Evolutionary conservation across 176 grass and related monocot genomes (phyloP), one percentile per base, ranked within the genome.

Genomic region (Secale cereale): DNA sequence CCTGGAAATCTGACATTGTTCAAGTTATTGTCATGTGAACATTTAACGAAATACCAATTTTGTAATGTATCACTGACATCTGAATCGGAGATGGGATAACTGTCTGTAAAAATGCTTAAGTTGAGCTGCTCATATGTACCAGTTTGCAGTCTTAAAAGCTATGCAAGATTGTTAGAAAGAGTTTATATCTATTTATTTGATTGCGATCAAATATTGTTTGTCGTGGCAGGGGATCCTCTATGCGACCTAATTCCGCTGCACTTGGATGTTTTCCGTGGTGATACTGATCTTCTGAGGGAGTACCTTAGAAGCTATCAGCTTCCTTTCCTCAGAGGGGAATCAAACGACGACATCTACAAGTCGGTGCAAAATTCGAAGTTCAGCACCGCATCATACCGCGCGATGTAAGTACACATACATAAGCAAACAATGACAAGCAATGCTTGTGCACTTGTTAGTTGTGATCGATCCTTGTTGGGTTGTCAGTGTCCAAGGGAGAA

Each of bases 161-260:
- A 61, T 71, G 15, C 25, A 16, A 11, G 35, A 73, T 66, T 86
- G 8, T 9, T 19, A 78, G 33, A 74, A 54, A 54, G 82, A 73
- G 26, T 29, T 26, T 29, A 69, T 31, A 14, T 32, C 7, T 9
- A 17, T 52, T 78, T 45, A 46, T 75, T 32, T 65, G 33, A 50
- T 26, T 80, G 59, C 22, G 43, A 36, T 33, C 28, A 62, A 36
- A 59, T 87, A 33, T 26, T 86, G 22, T 17, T 43, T 85, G 4
- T 81, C 28, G 85, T 73, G 69, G 32, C 84, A 99, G 97, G 97
- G 35, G 93, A 99, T 91, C 91, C 93, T 66, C 76, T 99, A 52
- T 96, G 82, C 22, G 97, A 99, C 78, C 66, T 99, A 57, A 99
- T 99, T 92, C 97, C 97, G 0, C 82, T 99, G 83, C 92, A 96